These are phyloP conservation scores for Hyaloperonospora brassicae DNA, from an alignment of 352 stramenopile genomes.

Conservation along the genomic window DNA sequence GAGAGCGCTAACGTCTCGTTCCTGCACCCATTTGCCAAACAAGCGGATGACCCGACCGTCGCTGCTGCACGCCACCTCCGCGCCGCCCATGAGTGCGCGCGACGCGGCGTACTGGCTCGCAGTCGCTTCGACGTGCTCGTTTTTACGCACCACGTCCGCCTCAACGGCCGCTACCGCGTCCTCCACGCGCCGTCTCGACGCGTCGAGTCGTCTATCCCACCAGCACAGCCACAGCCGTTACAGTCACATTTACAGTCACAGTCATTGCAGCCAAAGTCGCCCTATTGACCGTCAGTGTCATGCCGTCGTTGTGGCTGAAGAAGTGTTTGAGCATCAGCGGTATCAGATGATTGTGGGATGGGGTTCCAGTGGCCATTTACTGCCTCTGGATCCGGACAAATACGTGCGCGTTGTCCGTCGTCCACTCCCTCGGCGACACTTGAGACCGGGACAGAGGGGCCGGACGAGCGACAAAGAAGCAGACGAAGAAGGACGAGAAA, in stretches of 20 bases:
- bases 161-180: conserved; percentile 3
- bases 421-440: not conserved
- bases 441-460: too few species aligned
- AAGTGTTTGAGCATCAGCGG: conserved; percentile 65
- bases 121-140: conserved; percentile 34
- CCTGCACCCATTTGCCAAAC: too few species aligned
- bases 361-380: conserved; percentile 65
- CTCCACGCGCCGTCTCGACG: conserved; percentile 16
- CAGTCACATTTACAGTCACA: too few species aligned
- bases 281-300: conserved; percentile 20
- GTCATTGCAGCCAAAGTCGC: conserved; percentile 21
- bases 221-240: too few species aligned
- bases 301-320: conserved; percentile 30
- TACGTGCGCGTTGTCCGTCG: conserved; percentile 41
- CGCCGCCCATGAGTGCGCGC: conserved; percentile 38
- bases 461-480: too few species aligned
- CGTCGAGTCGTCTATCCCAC: too few species aligned
- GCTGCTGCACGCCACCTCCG: too few species aligned
- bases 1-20: too few species aligned
- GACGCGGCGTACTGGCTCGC: conserved; percentile 62
- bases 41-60: too few species aligned
- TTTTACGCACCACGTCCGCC: conserved; percentile 14
- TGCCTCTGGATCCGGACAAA: conserved; percentile 63
- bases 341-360: conserved; percentile 65
- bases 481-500: conserved; percentile 1